Evolutionary conservation across 148 eudicot species (phyloP), one percentile per base, ranked within the genome.

Genomic region (Rhododendron kiyosumense): DNA sequence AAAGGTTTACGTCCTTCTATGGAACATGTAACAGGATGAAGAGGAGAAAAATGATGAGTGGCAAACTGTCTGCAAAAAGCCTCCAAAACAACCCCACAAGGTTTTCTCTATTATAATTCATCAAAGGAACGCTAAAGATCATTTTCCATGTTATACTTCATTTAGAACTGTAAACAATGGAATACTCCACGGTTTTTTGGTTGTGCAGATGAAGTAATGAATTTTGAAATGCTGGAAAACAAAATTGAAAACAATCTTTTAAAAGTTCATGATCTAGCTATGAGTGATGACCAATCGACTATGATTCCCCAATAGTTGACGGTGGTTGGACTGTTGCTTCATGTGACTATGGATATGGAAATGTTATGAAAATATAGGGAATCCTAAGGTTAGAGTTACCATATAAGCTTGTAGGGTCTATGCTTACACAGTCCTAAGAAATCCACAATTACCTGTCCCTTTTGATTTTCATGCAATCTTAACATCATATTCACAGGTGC

Each of bases 41-140:
- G 88, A 77, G 80, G 93, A 87, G 69, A 88, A 85, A 26, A 18
- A 87, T 65, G 96, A 92, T 89, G 98, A 92, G 73, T 96, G 98
- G 98, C 90, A 93, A 88, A 92, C 96, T 81, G 98, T 94, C 12
- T 87, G 89, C 52, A 92, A 88, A 87, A 94, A 92, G 92, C 94
- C 90, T 84, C 84, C 90, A 46, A 92, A 88, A 88, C 89, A 78
- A 86, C 91, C 90, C 38, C 94, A 94, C 54, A 89, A 91, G 96
- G 98, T 94, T 82, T 73, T 41, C 67, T 77, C 78, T 77, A 71
- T 32, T 85, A 10, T 84, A 13, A 59, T 26, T 85, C 34, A 45
- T 81, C 76, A 63, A 74, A 34, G 82, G 24, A 26, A 38, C 26
- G 7, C 41, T 7, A 59, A 15, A 52, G 0, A 32, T 13, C 22